A percentile compares a stretch with the other conserved stretches of the same genome.
Evolutionary conservation across 2,329 filamentous ascomycete genomes (phyloP).

Genomic region (Trichoderma brevicompactum): DNA sequence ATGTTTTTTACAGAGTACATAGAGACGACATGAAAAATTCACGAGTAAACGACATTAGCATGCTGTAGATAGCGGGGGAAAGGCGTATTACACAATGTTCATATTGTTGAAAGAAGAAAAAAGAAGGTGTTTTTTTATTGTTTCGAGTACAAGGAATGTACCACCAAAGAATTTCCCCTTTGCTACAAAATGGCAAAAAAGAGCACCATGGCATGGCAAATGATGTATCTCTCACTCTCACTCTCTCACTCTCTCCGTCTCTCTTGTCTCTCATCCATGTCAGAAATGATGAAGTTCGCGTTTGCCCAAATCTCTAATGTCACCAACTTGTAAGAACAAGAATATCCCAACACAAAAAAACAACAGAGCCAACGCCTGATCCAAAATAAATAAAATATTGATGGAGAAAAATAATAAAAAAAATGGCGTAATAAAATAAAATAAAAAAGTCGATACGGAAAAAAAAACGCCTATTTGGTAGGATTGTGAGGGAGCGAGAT

Average conservation of each 20-base stretch:
- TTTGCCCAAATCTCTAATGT: conserved; percentile 19
- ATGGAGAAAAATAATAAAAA: background rate
- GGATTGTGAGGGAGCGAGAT: conserved; percentile 1
- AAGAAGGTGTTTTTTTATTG: background rate
- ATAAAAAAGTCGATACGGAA: background rate
- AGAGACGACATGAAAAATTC: conserved; percentile 10
- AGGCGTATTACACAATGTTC: background rate
- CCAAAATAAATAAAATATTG: conserved; percentile 10
- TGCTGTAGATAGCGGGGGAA: background rate
- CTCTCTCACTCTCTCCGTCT: background rate
- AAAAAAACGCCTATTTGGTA: conserved; percentile 25
- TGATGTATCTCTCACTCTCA: background rate
- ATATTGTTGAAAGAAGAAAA: background rate
- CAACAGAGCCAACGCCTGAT: conserved; percentile 23
- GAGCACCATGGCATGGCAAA: background rate
- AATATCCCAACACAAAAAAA: conserved; percentile 1
- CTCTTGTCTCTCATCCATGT: background rate
- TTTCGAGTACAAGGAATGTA: conserved; percentile 12
- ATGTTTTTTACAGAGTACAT: background rate
- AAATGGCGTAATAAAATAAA: background rate
- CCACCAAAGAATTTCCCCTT: background rate
- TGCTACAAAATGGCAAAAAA: background rate
- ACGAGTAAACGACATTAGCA: conserved; percentile 21
- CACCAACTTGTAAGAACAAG: background rate
- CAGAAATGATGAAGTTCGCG: background rate